A percentile compares a stretch with the other conserved stretches of the same genome.
phyloP scores from a whole-genome alignment of 257 asterid species.

The Solanum arcanum region DNA sequence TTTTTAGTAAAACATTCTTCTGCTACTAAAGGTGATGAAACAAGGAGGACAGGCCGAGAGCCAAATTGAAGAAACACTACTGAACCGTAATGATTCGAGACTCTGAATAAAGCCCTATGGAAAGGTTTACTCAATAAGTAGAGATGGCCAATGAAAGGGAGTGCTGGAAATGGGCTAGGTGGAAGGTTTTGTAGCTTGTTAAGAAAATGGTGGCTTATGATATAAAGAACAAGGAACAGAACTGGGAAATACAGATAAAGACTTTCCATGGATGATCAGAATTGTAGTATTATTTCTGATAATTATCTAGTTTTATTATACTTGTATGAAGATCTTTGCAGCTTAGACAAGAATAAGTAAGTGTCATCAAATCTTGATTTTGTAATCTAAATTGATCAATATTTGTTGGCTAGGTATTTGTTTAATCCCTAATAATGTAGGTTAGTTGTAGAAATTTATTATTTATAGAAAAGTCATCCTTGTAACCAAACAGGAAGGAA shows the following conservation, averaged over 20 bases:
- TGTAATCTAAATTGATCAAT: not conserved
- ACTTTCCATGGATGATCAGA: not conserved
- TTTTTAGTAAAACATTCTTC: constrained; percentile 49
- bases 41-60: constrained; percentile 32
- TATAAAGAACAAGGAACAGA: constrained; percentile 10
- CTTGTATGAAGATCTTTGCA: not conserved
- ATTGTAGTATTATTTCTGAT: constrained; percentile 3
- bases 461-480: not conserved
- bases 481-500: not conserved
- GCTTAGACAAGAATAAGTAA: not conserved
- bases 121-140: constrained; percentile 37
- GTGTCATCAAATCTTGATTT: not conserved
- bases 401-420: not conserved
- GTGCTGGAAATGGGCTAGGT: constrained; percentile 31
- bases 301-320: not conserved
- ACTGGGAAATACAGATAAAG: not conserved
- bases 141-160: constrained; percentile 54
- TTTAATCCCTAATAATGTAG: not conserved
- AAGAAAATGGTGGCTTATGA: constrained; percentile 6
- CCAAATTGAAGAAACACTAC: constrained; percentile 40
- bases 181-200: constrained; percentile 19
- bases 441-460: not conserved
- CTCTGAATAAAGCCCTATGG: constrained; percentile 27
- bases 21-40: constrained; percentile 42
- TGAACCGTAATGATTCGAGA: constrained; percentile 32